Evolutionary conservation across 257 asterid genomes (phyloP), one percentile per base, ranked within the genome.

Genomic region (Paraleonurus japonicus): DNA sequence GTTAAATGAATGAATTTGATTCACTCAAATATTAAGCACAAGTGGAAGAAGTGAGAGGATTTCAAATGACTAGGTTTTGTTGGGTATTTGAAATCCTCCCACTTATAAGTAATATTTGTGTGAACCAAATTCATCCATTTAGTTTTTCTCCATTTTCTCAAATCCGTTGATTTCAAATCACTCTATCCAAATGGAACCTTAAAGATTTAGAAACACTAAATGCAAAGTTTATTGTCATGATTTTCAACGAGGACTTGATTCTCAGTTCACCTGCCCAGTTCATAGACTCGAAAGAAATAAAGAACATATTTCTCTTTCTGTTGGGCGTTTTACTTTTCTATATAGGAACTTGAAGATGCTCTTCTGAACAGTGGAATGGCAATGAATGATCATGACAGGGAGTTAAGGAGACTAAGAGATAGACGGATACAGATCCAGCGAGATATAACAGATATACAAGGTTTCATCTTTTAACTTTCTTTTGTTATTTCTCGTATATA

Each of bases 281-380:
- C 45, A n/a, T 7, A 17, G 45, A 9, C 12, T 57, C 15, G 1
- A 20, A 58, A 20, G 53, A 35, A 35, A 7, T 33, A 63, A 16
- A 41, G 41, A 39, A 32, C 7, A 8, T 35, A 8, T 12, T 35
- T 35, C 43, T 35, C 11, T 4, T 35, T 70, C 32, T 51, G 16
- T 22, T 57, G 27, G 47, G 22, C 16, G 27, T 62, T 68, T 69
- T 43, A 48, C n/a, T 1, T 37, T 5, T 66, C 48, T 47, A 8
- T 37, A 1, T 77, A 87, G 86, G 81, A 74, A 63, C 82, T 88
- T 5, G 84, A 15, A 71, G 81, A 84, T 3, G 81, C 86, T 19
- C 51, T 91, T 68, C 0, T 16, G 16, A 55, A 35, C 7, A 75
- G 51, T 32, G 82, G 67, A n/a, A 4, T 27, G 72, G 30, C 12